A percentile compares a stretch with the other conserved stretches of the same genome.
Conservation (phyloP, 495 filamentous ascomycete species). For the Aspergillus hancockii region DNA sequence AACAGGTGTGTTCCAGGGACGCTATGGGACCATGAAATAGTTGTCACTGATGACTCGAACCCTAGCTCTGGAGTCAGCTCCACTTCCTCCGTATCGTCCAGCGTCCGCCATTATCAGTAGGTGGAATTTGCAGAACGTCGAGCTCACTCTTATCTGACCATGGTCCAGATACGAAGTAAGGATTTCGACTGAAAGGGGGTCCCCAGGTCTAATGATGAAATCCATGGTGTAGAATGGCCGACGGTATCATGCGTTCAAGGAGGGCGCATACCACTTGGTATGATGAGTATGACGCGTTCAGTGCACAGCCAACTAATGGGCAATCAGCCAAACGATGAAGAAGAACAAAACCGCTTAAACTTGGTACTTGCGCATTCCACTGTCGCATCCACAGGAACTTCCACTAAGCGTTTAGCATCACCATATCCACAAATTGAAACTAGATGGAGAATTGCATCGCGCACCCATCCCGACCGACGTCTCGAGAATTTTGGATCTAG, state of each 20-base stretch:
- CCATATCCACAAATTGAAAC: slow-evolving; percentile 50
- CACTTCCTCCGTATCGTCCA: not conserved
- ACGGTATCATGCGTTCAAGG: slow-evolving; percentile 66
- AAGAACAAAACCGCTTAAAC: slow-evolving; percentile 45
- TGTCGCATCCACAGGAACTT: not conserved
- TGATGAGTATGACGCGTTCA: not conserved
- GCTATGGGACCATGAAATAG: not conserved
- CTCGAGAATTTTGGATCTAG: slow-evolving; percentile 66
- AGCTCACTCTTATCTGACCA: not conserved
- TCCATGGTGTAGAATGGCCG: slow-evolving; percentile 58
- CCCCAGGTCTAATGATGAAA: not conserved
- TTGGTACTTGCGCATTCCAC: slow-evolving; percentile 24
- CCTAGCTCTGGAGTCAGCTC: not conserved
- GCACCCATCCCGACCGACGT: slow-evolving; percentile 58
- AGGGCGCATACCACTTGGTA: slow-evolving; percentile 60
- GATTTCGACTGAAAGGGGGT: not conserved
- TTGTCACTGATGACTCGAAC: not conserved
- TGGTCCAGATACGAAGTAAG: not conserved
- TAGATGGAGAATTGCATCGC: slow-evolving; percentile 58
- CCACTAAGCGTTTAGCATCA: slow-evolving; percentile 23
- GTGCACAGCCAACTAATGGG: not conserved
- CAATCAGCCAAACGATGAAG: slow-evolving; percentile 35
- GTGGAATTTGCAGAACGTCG: not conserved
- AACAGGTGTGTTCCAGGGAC: not conserved
- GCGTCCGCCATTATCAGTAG: slow-evolving; percentile 1